Percentiles rank a stretch among this genome's conserved stretches.
These are phyloP conservation scores for Leccinum insolens DNA, from an alignment of 1,284 basidiomycete genomes.

Conservation along the genomic window DNA sequence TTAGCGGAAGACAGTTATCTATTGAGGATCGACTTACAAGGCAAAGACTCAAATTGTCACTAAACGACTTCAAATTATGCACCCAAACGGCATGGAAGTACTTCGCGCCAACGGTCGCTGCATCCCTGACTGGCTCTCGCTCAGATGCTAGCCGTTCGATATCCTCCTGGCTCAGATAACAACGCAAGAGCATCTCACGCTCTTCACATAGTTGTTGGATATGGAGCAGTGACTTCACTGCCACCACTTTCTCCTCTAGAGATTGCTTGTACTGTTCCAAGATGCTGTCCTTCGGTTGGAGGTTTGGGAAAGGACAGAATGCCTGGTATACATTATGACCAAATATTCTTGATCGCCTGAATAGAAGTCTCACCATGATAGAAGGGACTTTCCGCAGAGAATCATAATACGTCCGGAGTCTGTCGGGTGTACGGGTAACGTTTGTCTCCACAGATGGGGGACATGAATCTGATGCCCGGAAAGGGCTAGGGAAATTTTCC, in stretches of 20 bases:
- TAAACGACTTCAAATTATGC: neutral
- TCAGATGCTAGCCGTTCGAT: neutral
- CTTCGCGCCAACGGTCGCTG: neutral
- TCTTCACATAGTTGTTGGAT: neutral
- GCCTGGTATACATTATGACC: no score
- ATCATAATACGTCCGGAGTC: no score
- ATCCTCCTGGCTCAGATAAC: neutral
- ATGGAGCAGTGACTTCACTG: neutral
- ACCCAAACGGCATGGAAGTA: neutral
- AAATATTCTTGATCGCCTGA: no score
- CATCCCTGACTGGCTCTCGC: neutral
- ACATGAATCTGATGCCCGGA: no score
- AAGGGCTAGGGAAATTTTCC: no score
- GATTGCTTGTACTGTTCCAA: neutral
- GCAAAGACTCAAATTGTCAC: neutral
- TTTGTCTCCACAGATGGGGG: no score
- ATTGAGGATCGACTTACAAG: neutral
- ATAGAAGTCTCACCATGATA: no score
- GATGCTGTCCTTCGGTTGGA: neutral
- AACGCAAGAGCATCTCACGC: neutral
- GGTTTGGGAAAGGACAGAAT: no score
- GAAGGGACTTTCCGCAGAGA: no score
- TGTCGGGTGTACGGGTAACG: no score
- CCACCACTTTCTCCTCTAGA: neutral
- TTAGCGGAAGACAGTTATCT: neutral